Conservation (phyloP, 345 rosid species). For the Aquilaria yunnanensis region DNA sequence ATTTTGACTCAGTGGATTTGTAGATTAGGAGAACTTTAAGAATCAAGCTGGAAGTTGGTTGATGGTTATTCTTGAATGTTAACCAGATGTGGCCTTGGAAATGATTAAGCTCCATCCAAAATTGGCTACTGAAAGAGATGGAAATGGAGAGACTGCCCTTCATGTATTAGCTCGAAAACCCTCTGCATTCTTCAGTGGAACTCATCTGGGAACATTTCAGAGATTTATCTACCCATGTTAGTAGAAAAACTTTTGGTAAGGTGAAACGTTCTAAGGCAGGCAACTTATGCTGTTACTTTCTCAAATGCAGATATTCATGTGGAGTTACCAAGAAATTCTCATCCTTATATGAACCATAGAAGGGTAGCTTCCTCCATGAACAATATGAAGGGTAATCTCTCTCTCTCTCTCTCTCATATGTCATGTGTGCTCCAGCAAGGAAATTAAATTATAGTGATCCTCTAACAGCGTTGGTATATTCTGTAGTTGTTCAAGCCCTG, state of each 20-base stretch:
- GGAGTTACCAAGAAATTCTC: no score
- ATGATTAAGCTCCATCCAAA: constrained; percentile 24
- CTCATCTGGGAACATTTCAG: constrained; percentile 11
- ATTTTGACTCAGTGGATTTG: not conserved
- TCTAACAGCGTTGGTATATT: no score
- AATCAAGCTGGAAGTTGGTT: not conserved
- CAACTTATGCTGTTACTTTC: no score
- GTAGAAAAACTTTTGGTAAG: not conserved
- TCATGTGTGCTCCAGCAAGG: no score
- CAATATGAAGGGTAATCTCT: no score
- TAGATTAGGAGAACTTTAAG: not conserved
- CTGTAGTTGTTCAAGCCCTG: no score
- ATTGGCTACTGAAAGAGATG: constrained; percentile 21
- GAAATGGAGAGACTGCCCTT: constrained; percentile 29
- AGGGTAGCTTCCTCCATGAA: no score
- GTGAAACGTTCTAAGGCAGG: no score
- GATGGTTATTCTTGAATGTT: not conserved
- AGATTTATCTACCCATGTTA: constrained; percentile 22
- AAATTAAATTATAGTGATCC: no score
- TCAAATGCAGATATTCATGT: no score
- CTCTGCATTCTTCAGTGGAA: not conserved
- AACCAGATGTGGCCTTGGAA: constrained; percentile 27
- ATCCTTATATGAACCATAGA: no score
- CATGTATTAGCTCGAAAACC: constrained; percentile 31
- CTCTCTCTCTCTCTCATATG: no score